Base-by-base conservation (phyloP, 345 rosid genomes). In the Tarenaya hassleriana region DNA sequence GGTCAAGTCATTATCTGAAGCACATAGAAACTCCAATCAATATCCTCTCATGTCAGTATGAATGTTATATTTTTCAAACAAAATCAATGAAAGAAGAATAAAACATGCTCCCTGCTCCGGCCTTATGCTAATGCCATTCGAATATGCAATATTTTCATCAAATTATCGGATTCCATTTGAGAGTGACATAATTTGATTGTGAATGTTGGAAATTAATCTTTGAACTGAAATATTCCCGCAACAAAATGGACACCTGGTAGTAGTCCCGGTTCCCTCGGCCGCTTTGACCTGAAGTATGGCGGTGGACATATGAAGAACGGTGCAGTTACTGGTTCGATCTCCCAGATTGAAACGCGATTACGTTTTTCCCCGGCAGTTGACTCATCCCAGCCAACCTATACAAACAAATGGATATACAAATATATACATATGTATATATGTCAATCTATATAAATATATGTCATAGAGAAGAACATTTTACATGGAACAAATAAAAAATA, bases 371-470 rank as follows among this genome's bases (percentile, higher is more conserved):
- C 91, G 34, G 94, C 83, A 37, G 97, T 75, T 13, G 97, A 92
- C 55, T 92, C 96, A 68, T 88, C 98, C 98, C 98, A 92, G 16
- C 96, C 97, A 39, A 92, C 97, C 98, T 92, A 70, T 61, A 69
- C 35, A 59, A 41, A 35, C 10, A 62, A n/a, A n/a, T 49, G 39
- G 39, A 61, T 24, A 35, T 34, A 40, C n/a, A 41, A 8, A 6
- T 7, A n/a, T n/a, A n/a, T n/a, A n/a, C n/a, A n/a, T n/a, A n/a
- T n/a, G n/a, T n/a, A n/a, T n/a, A n/a, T n/a, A n/a, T n/a, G n/a
- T 5, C 14, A 14, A 16, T 57, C 29, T 2, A 24, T 2, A 24
- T 24, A 24, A 5, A 24, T 24, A 2, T 24, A 24, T 24, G 5
- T 2, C 5, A 24, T 24, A 24, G 29, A 24, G 8, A 55, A 57